A percentile compares a stretch with the other conserved stretches of the same genome.
phyloP scores from a whole-genome alignment of 768 basidiomycete species.

The Mycena amicta region DNA sequence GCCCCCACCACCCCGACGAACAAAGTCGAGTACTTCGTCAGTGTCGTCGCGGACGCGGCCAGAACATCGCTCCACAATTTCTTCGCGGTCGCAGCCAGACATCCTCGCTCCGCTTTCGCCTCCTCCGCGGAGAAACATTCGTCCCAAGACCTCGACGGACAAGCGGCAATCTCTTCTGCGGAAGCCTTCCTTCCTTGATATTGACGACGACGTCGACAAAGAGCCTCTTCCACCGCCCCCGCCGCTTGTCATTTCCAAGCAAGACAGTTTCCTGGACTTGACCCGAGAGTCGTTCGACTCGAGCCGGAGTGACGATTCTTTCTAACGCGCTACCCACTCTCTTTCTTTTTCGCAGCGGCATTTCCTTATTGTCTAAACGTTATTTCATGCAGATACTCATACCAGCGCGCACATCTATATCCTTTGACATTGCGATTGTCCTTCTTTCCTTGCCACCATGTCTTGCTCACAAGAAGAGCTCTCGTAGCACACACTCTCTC shows the following conservation, averaged over 20 bases:
- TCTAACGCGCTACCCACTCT: background rate
- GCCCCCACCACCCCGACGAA: slow-evolving; percentile 58
- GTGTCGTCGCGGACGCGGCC: slow-evolving; percentile 19
- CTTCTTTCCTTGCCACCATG: background rate
- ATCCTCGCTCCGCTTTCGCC: slow-evolving; percentile 20
- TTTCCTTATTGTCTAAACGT: background rate
- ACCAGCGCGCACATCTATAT: background rate
- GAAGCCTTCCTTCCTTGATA: slow-evolving; percentile 75
- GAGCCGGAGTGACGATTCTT: slow-evolving; percentile 32
- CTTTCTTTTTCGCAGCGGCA: no score
- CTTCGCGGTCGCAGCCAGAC: slow-evolving; percentile 22
- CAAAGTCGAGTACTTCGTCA: slow-evolving; percentile 32
- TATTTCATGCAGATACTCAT: slow-evolving; percentile 4
- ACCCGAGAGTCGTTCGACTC: slow-evolving; percentile 56
- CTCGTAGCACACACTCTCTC: background rate
- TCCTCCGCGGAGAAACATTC: slow-evolving; percentile 29
- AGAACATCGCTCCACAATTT: slow-evolving; percentile 12
- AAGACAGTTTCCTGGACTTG: slow-evolving; percentile 54
- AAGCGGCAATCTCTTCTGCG: slow-evolving; percentile 56
- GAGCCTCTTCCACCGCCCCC: slow-evolving; percentile 31
- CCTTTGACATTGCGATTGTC: background rate
- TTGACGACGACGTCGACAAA: slow-evolving; percentile 52
- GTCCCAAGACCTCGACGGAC: slow-evolving; percentile 39
- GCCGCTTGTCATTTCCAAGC: slow-evolving; percentile 24
- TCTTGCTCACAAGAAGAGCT: background rate